phyloP scores from a whole-genome alignment of 352 stramenopile species.

The Thraustochytrium striatum region DNA sequence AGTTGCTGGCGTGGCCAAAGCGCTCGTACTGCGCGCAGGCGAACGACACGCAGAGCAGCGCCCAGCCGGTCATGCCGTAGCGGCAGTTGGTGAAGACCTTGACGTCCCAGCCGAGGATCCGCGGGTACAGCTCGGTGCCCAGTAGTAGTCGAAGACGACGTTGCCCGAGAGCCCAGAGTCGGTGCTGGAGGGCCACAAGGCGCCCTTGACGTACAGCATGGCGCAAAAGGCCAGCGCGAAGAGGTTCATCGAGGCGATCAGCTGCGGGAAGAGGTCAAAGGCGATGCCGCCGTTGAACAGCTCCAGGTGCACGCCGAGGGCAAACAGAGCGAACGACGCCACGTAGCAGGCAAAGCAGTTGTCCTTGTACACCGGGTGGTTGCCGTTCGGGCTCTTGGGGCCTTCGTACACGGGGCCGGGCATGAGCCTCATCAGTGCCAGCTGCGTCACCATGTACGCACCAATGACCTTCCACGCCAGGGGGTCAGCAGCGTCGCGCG shows the following conservation, averaged over 20 bases:
- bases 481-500: constrained; percentile 71
- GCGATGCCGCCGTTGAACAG: constrained; percentile 68
- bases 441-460: constrained; percentile 77
- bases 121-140: constrained; percentile 93
- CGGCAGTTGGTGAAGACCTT: constrained; percentile 97
- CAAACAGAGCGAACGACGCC: constrained; percentile 72
- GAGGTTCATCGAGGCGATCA: constrained; percentile 86
- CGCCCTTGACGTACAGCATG: constrained; percentile 84
- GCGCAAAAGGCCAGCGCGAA: constrained; percentile 88
- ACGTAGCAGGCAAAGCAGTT: constrained; percentile 86
- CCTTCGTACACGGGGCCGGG: constrained; percentile 77
- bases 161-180: constrained; percentile 86
- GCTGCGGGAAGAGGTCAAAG: constrained; percentile 76
- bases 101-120: constrained; percentile 86
- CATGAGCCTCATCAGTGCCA: constrained; percentile 79
- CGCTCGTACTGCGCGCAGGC: constrained; percentile 77
- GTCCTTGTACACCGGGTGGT: constrained; percentile 81
- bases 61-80: constrained; percentile 94
- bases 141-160: constrained; percentile 91
- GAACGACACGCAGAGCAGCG: constrained; percentile 78
- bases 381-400: constrained; percentile 74
- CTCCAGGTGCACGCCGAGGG: constrained; percentile 61
- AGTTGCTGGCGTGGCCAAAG: constrained; percentile 70
- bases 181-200: constrained; percentile 72
- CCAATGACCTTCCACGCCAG: constrained; percentile 79